A percentile compares a stretch with the other conserved stretches of the same genome.
Evolutionary conservation across 2,329 filamentous ascomycete species (phyloP).

Genomic region (Botryotinia globosa): DNA sequence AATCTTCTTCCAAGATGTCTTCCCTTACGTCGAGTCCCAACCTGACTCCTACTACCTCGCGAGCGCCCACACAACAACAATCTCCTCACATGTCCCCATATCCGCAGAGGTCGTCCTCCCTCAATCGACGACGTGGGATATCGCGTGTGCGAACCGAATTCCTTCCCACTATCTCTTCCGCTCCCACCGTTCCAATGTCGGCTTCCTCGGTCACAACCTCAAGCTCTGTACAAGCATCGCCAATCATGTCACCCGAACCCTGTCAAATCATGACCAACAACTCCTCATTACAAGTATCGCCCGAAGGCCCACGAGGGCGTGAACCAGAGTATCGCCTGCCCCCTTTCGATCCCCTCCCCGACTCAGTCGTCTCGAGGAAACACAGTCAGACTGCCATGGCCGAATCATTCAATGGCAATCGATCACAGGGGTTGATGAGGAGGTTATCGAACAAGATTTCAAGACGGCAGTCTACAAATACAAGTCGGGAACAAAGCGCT

Average conservation of each 20-base stretch:
- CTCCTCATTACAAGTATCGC: slow-evolving; percentile 65
- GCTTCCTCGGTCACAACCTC: slow-evolving; percentile 54
- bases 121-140: slow-evolving; percentile 27
- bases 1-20: slow-evolving; percentile 12
- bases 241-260: slow-evolving; percentile 55
- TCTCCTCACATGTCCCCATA: slow-evolving; percentile 10
- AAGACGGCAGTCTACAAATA: slow-evolving; percentile 71
- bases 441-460: slow-evolving; percentile 79
- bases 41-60: slow-evolving; percentile 1
- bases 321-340: slow-evolving; percentile 52
- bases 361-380: slow-evolving; percentile 62
- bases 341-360: slow-evolving; percentile 65
- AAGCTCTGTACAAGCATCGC: slow-evolving; percentile 54
- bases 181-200: slow-evolving; percentile 48
- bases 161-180: slow-evolving; percentile 30
- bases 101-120: slow-evolving; percentile 18
- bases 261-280: slow-evolving; percentile 52
- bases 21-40: slow-evolving; percentile 14
- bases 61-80: slow-evolving; percentile 4
- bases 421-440: slow-evolving; percentile 70
- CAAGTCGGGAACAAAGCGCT: slow-evolving; percentile 80
- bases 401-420: slow-evolving; percentile 55
- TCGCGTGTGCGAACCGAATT: slow-evolving; percentile 38
- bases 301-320: slow-evolving; percentile 57
- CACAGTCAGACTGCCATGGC: slow-evolving; percentile 62